Conservation (phyloP, 2,329 filamentous ascomycete species). For the Neofusicoccum umdonicola region DNA sequence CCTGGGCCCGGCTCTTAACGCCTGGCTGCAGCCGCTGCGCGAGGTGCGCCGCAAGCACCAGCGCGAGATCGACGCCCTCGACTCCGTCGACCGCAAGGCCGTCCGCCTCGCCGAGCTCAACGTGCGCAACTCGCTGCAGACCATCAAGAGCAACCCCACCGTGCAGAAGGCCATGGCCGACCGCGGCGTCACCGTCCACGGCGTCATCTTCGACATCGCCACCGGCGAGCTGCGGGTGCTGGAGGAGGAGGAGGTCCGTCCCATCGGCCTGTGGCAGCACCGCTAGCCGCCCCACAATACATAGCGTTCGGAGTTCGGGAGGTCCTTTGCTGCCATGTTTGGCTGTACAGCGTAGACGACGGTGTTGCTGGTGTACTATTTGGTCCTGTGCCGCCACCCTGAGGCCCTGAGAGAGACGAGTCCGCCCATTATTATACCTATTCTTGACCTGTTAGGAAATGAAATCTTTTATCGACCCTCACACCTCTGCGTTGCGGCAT, state of each 20-base stretch:
- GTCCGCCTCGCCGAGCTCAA: conserved; percentile 73
- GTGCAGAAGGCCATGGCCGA: conserved; percentile 70
- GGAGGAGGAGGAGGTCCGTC: background rate
- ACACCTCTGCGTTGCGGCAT: no score
- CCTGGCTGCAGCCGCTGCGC: conserved; percentile 60
- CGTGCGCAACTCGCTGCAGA: conserved; percentile 63
- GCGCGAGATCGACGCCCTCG: conserved; percentile 48
- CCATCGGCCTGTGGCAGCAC: conserved; percentile 10
- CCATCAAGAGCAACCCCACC: conserved; percentile 65
- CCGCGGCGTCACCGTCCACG: conserved; percentile 71
- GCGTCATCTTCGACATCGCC: conserved; percentile 68
- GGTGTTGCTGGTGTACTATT: background rate
- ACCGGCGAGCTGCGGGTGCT: conserved; percentile 11
- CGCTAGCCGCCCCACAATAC: background rate
- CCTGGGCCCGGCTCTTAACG: conserved; percentile 57
- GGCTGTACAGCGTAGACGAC: background rate
- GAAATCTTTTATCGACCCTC: background rate
- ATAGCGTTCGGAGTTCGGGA: background rate
- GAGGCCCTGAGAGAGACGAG: background rate
- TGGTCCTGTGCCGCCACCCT: background rate
- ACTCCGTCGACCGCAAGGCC: conserved; percentile 48
- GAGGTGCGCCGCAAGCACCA: conserved; percentile 55
- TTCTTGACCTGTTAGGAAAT: background rate
- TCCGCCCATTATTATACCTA: background rate
- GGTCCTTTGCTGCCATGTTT: background rate